Evolutionary conservation across 169 alveolate genomes (phyloP).

Genomic region (Fabrea salina): DNA sequence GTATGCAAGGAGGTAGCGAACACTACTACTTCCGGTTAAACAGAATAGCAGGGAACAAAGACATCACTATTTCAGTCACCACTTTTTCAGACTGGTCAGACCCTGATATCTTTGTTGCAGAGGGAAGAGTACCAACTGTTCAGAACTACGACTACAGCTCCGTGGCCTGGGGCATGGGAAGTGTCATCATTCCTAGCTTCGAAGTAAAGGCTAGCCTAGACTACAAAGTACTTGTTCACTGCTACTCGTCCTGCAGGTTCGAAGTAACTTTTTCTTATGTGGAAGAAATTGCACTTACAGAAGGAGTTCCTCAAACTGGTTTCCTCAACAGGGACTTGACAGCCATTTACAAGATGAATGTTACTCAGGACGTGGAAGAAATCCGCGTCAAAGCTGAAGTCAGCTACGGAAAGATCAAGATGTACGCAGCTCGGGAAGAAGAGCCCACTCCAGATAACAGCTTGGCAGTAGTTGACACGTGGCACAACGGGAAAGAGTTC

Average conservation of each 20-base stretch:
- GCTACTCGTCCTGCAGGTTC: slow-evolving; percentile 12
- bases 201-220: not conserved
- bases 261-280: slow-evolving; percentile 22
- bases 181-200: not conserved
- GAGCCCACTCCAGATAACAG: slow-evolving; percentile 20
- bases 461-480: not conserved
- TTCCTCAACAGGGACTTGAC: not conserved
- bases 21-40: no score
- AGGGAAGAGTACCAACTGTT: not conserved
- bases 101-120: slow-evolving; percentile 1
- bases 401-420: not conserved
- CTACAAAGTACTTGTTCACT: not conserved
- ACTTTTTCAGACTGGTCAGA: slow-evolving; percentile 26
- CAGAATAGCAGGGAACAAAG: not conserved
- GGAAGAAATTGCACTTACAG: not conserved
- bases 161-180: slow-evolving; percentile 3
- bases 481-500: slow-evolving; percentile 12
- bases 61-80: slow-evolving; percentile 5
- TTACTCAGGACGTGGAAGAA: not conserved
- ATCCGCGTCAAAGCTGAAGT: not conserved
- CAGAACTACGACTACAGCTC: slow-evolving; percentile 1
- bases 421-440: not conserved
- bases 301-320: slow-evolving; percentile 4
- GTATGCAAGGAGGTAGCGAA: no score
- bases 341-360: not conserved